Percentiles rank a stretch among this genome's conserved stretches.
phyloP scores from a whole-genome alignment of 1,139 yeast genomes.

The Sugiyamaella neomexicana region DNA sequence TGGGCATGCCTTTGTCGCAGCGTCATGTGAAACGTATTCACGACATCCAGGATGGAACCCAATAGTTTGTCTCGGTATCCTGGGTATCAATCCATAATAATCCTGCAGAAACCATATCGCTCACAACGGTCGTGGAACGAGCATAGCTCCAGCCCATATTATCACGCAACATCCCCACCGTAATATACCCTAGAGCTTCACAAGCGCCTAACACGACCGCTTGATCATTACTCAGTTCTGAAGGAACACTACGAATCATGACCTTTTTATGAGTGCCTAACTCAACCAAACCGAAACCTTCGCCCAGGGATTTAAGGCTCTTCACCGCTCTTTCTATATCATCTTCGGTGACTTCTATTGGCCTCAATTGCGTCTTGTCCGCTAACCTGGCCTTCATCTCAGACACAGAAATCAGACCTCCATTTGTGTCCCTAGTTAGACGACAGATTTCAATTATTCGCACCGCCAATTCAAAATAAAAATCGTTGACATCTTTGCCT shows the following conservation, averaged over 20 bases:
- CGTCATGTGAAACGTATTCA: no score
- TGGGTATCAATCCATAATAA: conserved; percentile 79
- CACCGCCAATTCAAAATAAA: conserved; percentile 64
- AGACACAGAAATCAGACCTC: conserved; percentile 70
- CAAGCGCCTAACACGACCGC: conserved; percentile 69
- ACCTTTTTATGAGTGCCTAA: conserved; percentile 40
- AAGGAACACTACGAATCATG: conserved; percentile 51
- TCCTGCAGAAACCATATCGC: conserved; percentile 80
- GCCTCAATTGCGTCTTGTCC: conserved; percentile 30
- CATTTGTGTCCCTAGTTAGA: conserved; percentile 67
- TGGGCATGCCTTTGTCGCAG: no score
- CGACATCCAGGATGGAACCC: conserved; percentile 59
- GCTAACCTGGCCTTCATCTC: conserved; percentile 50
- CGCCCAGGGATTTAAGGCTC: conserved; percentile 46
- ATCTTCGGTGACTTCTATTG: conserved; percentile 43
- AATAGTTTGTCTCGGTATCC: conserved; percentile 57
- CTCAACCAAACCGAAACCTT: conserved; percentile 48
- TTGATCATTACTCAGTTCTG: conserved; percentile 64
- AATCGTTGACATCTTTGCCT: conserved; percentile 53
- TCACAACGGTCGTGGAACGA: conserved; percentile 63
- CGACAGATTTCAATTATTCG: conserved; percentile 74
- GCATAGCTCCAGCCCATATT: conserved; percentile 70
- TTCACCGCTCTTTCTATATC: conserved; percentile 55
- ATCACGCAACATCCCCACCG: conserved; percentile 60
- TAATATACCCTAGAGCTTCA: conserved; percentile 68